These are phyloP conservation scores for Fistulinella prunicolor DNA, from an alignment of 768 basidiomycete genomes.

Conservation along the genomic window DNA sequence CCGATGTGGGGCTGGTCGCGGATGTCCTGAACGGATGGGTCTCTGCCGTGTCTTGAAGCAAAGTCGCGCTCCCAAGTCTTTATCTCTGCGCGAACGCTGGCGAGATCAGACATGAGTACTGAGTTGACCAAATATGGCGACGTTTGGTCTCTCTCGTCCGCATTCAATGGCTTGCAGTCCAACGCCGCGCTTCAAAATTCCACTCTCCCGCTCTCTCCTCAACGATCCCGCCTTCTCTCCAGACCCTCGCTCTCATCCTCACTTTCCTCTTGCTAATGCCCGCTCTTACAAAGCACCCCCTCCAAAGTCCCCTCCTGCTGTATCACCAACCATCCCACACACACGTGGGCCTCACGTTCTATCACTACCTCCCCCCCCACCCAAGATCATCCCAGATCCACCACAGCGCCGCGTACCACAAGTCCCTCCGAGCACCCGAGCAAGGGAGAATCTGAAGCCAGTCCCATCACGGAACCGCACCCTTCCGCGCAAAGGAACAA, in stretches of 20 bases:
- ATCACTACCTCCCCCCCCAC: no score
- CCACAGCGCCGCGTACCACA: no score
- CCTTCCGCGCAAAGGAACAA: constrained; percentile 13
- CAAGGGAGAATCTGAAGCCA: no score
- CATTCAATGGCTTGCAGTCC: constrained; percentile 7
- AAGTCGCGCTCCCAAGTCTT: constrained; percentile 79
- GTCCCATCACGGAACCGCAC: constrained; percentile 2
- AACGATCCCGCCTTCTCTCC: constrained; percentile 60
- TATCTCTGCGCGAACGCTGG: constrained; percentile 59
- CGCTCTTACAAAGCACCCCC: constrained; percentile 5
- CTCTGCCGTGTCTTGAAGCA: constrained; percentile 49
- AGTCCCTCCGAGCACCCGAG: no score
- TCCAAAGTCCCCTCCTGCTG: no score
- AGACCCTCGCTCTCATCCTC: constrained; percentile 52
- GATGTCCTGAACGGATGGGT: constrained; percentile 71
- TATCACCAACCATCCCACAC: no score
- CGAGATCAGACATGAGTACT: constrained; percentile 21
- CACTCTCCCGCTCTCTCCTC: constrained; percentile 32
- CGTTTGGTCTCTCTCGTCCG: no score
- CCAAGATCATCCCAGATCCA: no score
- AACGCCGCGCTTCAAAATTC: constrained; percentile 1
- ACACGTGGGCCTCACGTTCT: no score
- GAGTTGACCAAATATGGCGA: no score
- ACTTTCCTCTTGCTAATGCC: no score
- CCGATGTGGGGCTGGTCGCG: constrained; percentile 59